phyloP scores from a whole-genome alignment of 768 basidiomycete species.

The Grammothele lineata region DNA sequence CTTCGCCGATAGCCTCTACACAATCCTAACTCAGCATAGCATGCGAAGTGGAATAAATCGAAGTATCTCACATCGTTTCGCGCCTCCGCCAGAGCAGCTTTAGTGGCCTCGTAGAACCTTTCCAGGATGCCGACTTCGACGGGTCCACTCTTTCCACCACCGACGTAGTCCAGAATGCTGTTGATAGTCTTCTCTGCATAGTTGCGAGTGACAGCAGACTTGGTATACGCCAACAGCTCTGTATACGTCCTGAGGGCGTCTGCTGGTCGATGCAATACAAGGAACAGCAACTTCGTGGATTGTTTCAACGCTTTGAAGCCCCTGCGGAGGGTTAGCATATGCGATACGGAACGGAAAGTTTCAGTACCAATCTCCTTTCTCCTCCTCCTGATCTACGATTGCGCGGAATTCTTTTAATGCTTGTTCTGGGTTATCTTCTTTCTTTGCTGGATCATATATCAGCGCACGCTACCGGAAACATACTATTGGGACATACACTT shows the following conservation, averaged over 20 bases:
- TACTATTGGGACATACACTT: constrained; percentile 88
- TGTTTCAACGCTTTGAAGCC: constrained; percentile 99
- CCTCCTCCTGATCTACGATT: constrained; percentile 88
- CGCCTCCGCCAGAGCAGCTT: constrained; percentile 84
- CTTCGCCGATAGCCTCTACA: constrained; percentile 86
- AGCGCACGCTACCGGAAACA: neutral
- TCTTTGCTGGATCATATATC: constrained; percentile 59
- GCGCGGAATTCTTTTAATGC: constrained; percentile 85
- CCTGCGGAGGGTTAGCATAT: constrained; percentile 42
- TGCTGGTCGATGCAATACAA: constrained; percentile 69
- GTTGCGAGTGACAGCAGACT: constrained; percentile 91
- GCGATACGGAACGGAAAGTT: neutral
- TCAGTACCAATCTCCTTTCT: constrained; percentile 88
- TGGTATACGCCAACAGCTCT: constrained; percentile 87
- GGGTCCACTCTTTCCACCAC: constrained; percentile 75
- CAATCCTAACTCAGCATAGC: too few relatives aligned
- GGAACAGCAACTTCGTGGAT: constrained; percentile 89
- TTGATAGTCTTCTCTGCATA: constrained; percentile 99
- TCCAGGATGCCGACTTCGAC: constrained; percentile 86
- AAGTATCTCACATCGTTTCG: constrained; percentile 79
- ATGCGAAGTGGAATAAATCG: too few relatives aligned
- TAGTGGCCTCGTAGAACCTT: constrained; percentile 93
- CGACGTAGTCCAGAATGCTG: constrained; percentile 96
- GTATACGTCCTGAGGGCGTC: constrained; percentile 87
- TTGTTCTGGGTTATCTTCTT: constrained; percentile 90